Base-by-base conservation (phyloP, 2,329 filamentous ascomycete species). In the Mollisia scopiformis region DNA sequence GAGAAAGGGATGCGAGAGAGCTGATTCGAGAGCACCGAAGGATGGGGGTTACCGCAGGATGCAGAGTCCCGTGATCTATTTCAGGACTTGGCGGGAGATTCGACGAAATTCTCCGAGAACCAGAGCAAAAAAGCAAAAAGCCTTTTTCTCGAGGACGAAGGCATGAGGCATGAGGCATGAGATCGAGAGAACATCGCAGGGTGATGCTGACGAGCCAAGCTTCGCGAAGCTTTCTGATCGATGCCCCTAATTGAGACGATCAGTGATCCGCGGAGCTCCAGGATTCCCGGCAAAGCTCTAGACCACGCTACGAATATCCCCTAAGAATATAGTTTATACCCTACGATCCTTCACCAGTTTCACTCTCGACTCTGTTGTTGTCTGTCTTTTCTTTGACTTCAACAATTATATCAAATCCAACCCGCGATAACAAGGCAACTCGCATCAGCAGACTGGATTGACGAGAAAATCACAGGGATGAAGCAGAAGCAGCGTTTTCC, bases 401-500 rank as follows among this genome's bases (percentile, higher is more conserved):
- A 6, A 27, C 43, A 6, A 27, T 27, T 16, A 27, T n/a, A n/a
- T n/a, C 5, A 28, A 13, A 14, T 47, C 23, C n/a, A 21, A 47
- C 21, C 6, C 21, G 4, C 43, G 6, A 27, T 23, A 27, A 47
- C 23, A 14, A 14, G 43, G 43, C n/a, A n/a, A n/a, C 10, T 47
- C 23, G 43, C 43, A 47, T 47, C 43, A 47, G 43, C 43, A 47
- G 43, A n/a, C n/a, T n/a, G n/a, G n/a, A n/a, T n/a, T n/a, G 43
- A 19, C 21, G 8, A 10, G 23, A 16, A 47, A 47, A 47, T 5
- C 25, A 16, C 43, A 47, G 10, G 43, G 43, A 47, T 47, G 25
- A 47, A 28, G 43, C 13, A 3, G 33, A 37, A 37, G 33, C 39
- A n/a, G 39, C 39, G n/a, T 23, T 43, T 23, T 21, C n/a, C 33